Base-by-base conservation (phyloP, 1,284 basidiomycete species). In the Caloboletus firmus region DNA sequence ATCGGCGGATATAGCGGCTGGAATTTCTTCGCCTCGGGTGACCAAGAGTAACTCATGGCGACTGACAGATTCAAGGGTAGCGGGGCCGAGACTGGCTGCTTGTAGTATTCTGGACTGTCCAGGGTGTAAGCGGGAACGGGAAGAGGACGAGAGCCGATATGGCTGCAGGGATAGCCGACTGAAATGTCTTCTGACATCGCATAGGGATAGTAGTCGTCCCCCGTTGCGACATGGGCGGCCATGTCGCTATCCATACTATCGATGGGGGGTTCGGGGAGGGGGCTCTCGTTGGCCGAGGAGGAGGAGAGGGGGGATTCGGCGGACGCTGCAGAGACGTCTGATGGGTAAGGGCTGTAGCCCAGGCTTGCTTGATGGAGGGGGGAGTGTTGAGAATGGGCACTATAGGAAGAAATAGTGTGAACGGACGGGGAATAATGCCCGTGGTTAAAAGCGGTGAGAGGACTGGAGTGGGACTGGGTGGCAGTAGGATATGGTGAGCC, bases 1-100 rank as follows among this genome's bases (percentile, higher is more conserved):
- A 59, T 59, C 63, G 67, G 68, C 34, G 69, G 57, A 72, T 61
- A 72, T 60, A 70, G 59, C 70, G 68, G 68, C 57, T 72, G 71
- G 47, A 72, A 69, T 63, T 72, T 72, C 62, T 72, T 69, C 0
- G 59, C 48, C 35, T 70, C 63, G 0, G 65, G 65, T 4, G 71
- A 69, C 69, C 67, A 69, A 0, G 67, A 53, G 32, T 72, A 72
- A 5, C 59, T 59, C 68, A 72, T 71, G 2, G 68, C 65, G 44
- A 65, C 30, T 2, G 71, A 73, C 47, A 71, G 51, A 51, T 72
- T 59, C 46, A 71, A 39, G 30, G 71, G 70, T 0, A 69, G 49
- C 12, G 70, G 68, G 13, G 71, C 69, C 0, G 71, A 57, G 2
- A 71, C 67, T 3, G 71, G 70, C 49, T 72, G 68, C 42, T 72